Base-by-base conservation (phyloP, 2,329 filamentous ascomycete genomes). In the Alternaria ventricosa region DNA sequence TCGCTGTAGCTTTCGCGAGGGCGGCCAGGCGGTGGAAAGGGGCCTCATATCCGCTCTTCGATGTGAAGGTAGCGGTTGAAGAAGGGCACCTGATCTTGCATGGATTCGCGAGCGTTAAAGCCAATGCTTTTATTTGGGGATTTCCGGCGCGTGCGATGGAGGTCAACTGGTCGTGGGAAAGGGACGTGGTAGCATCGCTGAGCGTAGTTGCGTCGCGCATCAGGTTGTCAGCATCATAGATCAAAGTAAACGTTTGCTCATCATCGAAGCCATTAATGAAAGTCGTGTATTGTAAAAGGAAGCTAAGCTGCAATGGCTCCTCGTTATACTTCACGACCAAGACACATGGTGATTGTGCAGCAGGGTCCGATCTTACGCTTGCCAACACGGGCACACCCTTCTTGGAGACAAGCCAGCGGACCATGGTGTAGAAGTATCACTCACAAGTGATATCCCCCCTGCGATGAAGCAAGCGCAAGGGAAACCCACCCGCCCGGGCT, bases 191-290 rank as follows among this genome's bases (percentile, higher is more conserved):
- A 7, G 49, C 20, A 30, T 61, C 36, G 5, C 58, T 27, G 13
- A 70, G 55, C 12, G 47, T 60, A 10, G 45, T 60, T 36, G 55
- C 51, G 47, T 59, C 66, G 49, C 60, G 66, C 15, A 63, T 60
- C 6, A 72, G 25, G 49, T 69, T 61, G 49, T 68, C 58, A 53
- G 69, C 69, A 61, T 69, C 56, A 50, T 70, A 71, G n/a, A 64
- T 57, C 13, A 72, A 54, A 22, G 64, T 61, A 27, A 72, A 70
- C 9, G 57, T 49, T 45, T 70, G 67, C 47, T 45, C 46, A 30
- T 46, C 28, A 8, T 63, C 49, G 33, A 50, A 61, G 30, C 60
- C 65, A 33, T 61, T n/a, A 27, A 70, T 23, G 22, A 58, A 53
- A 33, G 59, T 11, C 5, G 60, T 47, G 41, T 36, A 67, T 33